phyloP scores from a whole-genome alignment of 2,329 filamentous ascomycete genomes.

The Fusarium albosuccineum region DNA sequence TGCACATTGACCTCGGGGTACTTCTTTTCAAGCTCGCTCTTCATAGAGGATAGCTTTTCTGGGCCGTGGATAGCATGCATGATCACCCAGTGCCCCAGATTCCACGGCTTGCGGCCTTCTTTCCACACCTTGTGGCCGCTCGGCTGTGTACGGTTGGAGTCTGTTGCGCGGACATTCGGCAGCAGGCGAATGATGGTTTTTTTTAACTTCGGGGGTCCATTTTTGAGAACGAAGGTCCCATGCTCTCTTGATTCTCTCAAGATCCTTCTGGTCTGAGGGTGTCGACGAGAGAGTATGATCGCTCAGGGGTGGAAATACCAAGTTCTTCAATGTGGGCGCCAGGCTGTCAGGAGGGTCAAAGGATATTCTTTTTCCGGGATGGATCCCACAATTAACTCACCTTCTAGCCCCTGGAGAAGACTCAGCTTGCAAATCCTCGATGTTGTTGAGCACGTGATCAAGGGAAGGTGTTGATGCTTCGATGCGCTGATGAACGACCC shows the following conservation, averaged over 20 bases:
- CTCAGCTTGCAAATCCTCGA: no score
- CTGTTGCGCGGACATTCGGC: background rate
- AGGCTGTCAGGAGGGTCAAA: no score
- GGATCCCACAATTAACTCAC: no score
- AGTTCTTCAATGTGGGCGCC: no score
- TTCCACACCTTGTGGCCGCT: background rate
- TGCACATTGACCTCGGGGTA: background rate
- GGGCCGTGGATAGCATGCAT: background rate
- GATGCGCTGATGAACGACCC: no score
- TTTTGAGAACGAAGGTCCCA: background rate
- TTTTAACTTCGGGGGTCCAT: background rate
- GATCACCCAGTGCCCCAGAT: background rate
- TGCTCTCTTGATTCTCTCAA: background rate
- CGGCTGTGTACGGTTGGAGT: background rate
- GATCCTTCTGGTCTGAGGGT: background rate
- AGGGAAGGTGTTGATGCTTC: no score
- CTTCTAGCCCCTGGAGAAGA: no score
- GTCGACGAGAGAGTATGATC: no score
- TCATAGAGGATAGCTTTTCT: background rate
- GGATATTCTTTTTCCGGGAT: no score
- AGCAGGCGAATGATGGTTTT: background rate
- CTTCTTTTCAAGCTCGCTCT: background rate
- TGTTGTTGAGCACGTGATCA: no score
- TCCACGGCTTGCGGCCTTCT: background rate
- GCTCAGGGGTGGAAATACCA: no score